Conservation (phyloP, 106 monocot genomes). For the Agapanthus africanus region DNA sequence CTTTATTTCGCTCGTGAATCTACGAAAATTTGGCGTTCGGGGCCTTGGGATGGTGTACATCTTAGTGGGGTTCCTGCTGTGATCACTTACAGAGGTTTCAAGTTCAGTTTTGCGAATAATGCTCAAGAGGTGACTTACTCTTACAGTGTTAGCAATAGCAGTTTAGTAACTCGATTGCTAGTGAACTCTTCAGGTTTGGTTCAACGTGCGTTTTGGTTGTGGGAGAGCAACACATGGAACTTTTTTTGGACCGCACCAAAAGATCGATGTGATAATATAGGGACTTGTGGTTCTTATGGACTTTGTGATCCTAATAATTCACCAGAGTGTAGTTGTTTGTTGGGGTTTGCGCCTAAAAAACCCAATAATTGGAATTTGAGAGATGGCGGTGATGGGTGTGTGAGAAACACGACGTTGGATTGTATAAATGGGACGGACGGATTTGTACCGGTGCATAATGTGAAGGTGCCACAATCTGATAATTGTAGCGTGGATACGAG, state of each 20-base stretch:
- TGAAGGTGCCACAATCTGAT: constrained; percentile 33
- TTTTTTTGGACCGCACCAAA: neutral
- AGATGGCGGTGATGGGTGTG: constrained; percentile 26
- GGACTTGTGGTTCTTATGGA: constrained; percentile 5
- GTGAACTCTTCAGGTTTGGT: neutral
- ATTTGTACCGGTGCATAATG: constrained; percentile 13
- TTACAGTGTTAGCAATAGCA: neutral
- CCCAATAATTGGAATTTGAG: constrained; percentile 6
- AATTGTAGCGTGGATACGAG: constrained; percentile 15
- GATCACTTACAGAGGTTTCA: neutral
- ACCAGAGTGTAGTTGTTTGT: constrained; percentile 6
- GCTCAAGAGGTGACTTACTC: neutral
- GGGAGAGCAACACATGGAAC: neutral
- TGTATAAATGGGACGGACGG: constrained; percentile 30
- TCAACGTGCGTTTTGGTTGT: neutral
- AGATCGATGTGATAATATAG: neutral
- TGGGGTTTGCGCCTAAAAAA: constrained; percentile 7
- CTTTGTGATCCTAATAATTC: constrained; percentile 9
- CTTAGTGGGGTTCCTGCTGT: neutral
- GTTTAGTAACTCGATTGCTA: neutral
- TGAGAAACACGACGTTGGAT: constrained; percentile 12
- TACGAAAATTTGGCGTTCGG: constrained; percentile 1
- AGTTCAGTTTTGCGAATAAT: neutral
- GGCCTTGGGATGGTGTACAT: constrained; percentile 10
- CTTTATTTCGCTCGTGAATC: neutral